Conservation (phyloP, 1,284 basidiomycete species). For the Fomitopsis betulina region DNA sequence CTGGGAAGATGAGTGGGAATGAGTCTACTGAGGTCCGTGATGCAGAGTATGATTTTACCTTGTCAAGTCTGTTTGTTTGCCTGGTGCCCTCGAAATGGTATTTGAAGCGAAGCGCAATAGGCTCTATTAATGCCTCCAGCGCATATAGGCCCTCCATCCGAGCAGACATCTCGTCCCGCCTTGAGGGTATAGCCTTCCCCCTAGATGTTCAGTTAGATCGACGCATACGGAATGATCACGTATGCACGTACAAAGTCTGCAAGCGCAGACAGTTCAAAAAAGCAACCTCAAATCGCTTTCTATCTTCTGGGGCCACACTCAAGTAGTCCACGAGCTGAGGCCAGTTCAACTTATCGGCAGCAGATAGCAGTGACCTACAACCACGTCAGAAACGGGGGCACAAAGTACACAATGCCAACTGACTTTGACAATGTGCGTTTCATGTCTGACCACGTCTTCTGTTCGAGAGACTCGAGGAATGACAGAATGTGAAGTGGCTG, state of each 20-base stretch:
- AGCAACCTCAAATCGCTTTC: slow-evolving; percentile 65
- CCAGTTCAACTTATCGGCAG: slow-evolving; percentile 77
- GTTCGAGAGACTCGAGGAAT: slow-evolving; percentile 55
- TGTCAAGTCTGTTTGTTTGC: slow-evolving; percentile 90
- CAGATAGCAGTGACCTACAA: slow-evolving; percentile 52
- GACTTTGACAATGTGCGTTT: slow-evolving; percentile 63
- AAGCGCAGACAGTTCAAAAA: slow-evolving; percentile 74
- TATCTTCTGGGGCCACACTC: slow-evolving; percentile 41
- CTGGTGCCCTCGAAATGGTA: slow-evolving; percentile 92
- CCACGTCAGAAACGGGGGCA: slow-evolving; percentile 9
- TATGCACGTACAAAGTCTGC: slow-evolving; percentile 63
- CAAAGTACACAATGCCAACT: slow-evolving; percentile 21
- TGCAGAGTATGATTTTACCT: slow-evolving; percentile 52
- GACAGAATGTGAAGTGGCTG: slow-evolving; percentile 49
- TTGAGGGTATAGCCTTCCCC: neutral
- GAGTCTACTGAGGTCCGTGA: neutral
- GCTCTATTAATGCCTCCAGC: slow-evolving; percentile 80
- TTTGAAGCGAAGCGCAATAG: slow-evolving; percentile 85
- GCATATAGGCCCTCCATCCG: slow-evolving; percentile 56
- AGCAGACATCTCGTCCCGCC: no score
- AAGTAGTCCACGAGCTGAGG: slow-evolving; percentile 70
- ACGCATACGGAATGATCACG: neutral
- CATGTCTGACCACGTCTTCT: slow-evolving; percentile 73
- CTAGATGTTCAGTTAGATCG: neutral
- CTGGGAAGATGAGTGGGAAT: slow-evolving; percentile 32